Evolutionary conservation across 2,329 filamentous ascomycete species (phyloP).

Genomic region (Xylaria sp.): DNA sequence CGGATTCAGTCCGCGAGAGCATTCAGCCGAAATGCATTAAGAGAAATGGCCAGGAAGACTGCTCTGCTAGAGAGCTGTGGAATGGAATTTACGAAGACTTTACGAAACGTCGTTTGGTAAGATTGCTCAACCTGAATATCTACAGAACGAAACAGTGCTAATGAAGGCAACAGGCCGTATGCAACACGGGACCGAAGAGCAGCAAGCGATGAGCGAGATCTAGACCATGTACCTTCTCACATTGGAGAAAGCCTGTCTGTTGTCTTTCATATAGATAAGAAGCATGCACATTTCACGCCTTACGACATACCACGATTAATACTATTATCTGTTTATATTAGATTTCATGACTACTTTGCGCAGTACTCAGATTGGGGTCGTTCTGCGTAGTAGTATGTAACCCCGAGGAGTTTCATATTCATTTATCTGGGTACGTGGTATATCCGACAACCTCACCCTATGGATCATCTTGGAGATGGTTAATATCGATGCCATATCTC

Average conservation of each 20-base stretch:
- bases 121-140: conserved; percentile 1
- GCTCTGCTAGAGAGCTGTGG: conserved; percentile 31
- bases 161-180: conserved; percentile 16
- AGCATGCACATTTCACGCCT: too few relatives aligned
- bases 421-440: too few relatives aligned
- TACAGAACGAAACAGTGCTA: conserved; percentile 1
- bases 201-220: conserved; percentile 10
- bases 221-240: neutral
- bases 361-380: too few relatives aligned
- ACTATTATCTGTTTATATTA: neutral
- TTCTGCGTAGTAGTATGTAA: too few relatives aligned
- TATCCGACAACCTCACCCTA: too few relatives aligned
- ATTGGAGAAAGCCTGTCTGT: conserved; percentile 3
- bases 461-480: too few relatives aligned
- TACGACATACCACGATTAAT: too few relatives aligned
- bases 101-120: conserved; percentile 27
- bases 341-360: neutral
- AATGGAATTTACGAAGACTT: conserved; percentile 35
- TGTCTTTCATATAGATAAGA: too few relatives aligned
- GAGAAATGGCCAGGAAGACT: conserved; percentile 30
- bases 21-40: conserved; percentile 32
- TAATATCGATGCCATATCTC: too few relatives aligned
- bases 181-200: conserved; percentile 13
- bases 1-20: conserved; percentile 24
- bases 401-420: too few relatives aligned